Percentiles rank a stretch among this genome's conserved stretches.
These are phyloP conservation scores for Lolium rigidum DNA, from an alignment of 176 grass and related monocot species.

Conservation along the genomic window DNA sequence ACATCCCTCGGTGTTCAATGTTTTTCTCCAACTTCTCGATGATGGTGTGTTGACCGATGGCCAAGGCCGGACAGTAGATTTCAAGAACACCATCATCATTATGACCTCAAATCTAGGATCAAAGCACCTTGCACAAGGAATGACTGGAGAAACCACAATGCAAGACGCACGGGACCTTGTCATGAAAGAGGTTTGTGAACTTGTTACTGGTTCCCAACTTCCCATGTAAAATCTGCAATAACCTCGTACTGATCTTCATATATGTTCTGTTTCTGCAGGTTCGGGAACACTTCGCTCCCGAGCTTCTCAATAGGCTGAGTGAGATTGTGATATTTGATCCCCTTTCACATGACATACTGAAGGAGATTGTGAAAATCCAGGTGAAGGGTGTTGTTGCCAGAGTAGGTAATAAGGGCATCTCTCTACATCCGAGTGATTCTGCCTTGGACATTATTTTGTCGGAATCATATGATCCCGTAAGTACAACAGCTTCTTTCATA, in stretches of 20 bases:
- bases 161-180: not conserved
- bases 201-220: too few relatives aligned
- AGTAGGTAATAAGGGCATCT: not conserved
- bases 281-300: not conserved
- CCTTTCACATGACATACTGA: not conserved
- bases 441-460: not conserved
- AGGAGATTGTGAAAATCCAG: not conserved
- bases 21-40: not conserved
- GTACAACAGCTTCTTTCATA: not conserved
- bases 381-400: not conserved
- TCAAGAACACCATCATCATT: constrained; percentile 20
- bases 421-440: not conserved
- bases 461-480: not conserved
- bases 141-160: not conserved
- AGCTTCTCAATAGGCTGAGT: not conserved
- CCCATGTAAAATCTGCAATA: not conserved
- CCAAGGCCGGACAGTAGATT: not conserved
- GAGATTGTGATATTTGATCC: not conserved
- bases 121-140: not conserved
- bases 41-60: not conserved
- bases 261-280: not conserved
- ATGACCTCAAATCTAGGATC: constrained; percentile 27
- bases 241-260: not conserved
- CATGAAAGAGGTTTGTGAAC: not conserved
- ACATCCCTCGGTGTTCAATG: not conserved